A percentile compares a stretch with the other conserved stretches of the same genome.
Conservation (phyloP, 441 rosid species). For the Populus trichocarpa region DNA sequence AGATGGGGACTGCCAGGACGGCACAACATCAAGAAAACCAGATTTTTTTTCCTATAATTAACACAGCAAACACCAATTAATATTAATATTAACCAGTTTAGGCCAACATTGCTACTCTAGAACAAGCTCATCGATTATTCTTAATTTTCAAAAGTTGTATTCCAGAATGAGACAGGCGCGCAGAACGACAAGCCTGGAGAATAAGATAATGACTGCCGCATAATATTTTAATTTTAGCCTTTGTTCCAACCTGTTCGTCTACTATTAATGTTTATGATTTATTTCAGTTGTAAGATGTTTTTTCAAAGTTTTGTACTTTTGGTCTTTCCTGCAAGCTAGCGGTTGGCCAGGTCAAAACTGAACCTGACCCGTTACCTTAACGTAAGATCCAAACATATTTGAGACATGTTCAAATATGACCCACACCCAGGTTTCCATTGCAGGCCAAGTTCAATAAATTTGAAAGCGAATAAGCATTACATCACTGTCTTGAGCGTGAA, state of each 20-base stretch:
- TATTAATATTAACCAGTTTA: too few species aligned
- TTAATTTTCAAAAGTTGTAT: too few species aligned
- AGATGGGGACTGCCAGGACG: slow-evolving; percentile 6
- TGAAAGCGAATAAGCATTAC: too few species aligned
- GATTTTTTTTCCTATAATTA: too few species aligned
- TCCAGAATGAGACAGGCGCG: neutral
- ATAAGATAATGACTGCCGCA: neutral
- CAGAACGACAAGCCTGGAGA: neutral
- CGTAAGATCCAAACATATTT: neutral
- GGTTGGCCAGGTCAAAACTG: slow-evolving; percentile 4
- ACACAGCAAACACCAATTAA: too few species aligned
- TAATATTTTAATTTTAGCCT: neutral
- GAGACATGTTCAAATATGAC: too few species aligned
- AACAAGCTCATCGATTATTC: too few species aligned
- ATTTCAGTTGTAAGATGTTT: neutral
- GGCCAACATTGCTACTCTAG: too few species aligned
- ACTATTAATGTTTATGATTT: neutral
- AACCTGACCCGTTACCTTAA: neutral
- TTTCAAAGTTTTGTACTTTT: neutral
- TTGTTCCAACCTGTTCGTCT: slow-evolving; percentile 5
- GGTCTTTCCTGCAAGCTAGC: neutral
- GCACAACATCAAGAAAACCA: neutral
- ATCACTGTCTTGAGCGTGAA: too few species aligned
- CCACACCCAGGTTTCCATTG: neutral
- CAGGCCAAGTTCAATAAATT: neutral